Conservation (phyloP, 108 stramenopile genomes). For the Skeletonema potamos region DNA sequence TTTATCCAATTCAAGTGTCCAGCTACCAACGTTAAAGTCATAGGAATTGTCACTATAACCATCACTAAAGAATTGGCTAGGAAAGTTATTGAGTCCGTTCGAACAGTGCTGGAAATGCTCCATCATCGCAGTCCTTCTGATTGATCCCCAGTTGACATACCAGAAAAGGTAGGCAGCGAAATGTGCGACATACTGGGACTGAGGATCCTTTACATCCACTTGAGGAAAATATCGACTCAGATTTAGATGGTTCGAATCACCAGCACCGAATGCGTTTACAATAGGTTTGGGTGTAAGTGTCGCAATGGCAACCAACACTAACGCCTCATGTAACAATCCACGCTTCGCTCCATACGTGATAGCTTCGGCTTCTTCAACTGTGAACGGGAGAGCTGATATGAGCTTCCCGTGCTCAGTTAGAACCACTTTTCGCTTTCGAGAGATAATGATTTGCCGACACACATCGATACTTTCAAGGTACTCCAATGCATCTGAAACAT, state of each 20-base stretch:
- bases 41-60: background rate
- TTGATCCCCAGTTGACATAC: conserved; percentile 37
- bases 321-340: conserved; percentile 46
- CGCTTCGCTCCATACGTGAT: conserved; percentile 39
- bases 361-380: conserved; percentile 39
- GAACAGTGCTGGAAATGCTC: conserved; percentile 19
- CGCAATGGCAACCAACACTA: conserved; percentile 39
- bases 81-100: background rate
- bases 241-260: conserved; percentile 18
- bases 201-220: conserved; percentile 28
- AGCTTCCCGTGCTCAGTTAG: conserved; percentile 39
- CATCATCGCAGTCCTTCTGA: conserved; percentile 20
- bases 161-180: conserved; percentile 53
- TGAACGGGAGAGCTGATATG: conserved; percentile 44
- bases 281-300: conserved; percentile 42
- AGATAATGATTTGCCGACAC: conserved; percentile 5
- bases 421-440: conserved; percentile 11
- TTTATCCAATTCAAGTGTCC: conserved; percentile 46
- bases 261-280: conserved; percentile 38
- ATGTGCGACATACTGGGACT: conserved; percentile 41
- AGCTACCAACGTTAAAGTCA: conserved; percentile 33
- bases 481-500: conserved; percentile 34
- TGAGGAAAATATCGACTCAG: conserved; percentile 29
- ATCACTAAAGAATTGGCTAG: conserved; percentile 8
- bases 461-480: conserved; percentile 44